A percentile compares a stretch with the other conserved stretches of the same genome.
These are phyloP conservation scores for Trametes coccinea DNA, from an alignment of 768 basidiomycete species.

Conservation along the genomic window DNA sequence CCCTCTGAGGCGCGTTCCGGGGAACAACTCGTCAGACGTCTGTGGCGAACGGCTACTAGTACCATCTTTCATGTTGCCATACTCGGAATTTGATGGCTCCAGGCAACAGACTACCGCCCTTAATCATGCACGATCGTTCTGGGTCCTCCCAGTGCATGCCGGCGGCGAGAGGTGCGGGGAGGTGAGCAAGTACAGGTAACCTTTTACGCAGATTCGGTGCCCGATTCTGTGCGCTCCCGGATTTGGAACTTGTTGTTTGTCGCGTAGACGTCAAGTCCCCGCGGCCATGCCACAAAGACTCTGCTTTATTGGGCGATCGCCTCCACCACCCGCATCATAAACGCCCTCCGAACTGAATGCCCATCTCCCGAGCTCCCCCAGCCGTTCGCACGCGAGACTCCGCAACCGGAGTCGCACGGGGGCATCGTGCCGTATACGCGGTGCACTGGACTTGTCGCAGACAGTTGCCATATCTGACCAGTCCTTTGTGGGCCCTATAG, in stretches of 20 bases:
- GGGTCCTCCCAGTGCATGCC: background rate
- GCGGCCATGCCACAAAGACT: conserved; percentile 6
- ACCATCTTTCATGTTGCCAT: no score
- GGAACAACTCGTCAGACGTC: no score
- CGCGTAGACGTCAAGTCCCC: conserved; percentile 3
- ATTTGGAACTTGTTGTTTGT: conserved; percentile 6
- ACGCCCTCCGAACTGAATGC: background rate
- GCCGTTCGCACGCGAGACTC: background rate
- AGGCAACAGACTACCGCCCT: no score
- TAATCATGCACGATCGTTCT: background rate
- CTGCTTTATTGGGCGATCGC: background rate
- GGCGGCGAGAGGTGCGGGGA: background rate
- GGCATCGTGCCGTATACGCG: background rate
- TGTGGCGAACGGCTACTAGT: no score
- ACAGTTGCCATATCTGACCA: conserved; percentile 1
- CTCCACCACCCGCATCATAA: background rate
- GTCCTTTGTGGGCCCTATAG: conserved; percentile 11
- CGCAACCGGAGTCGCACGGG: background rate
- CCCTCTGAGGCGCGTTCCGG: no score
- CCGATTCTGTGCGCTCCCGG: background rate
- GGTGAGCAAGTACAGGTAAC: background rate
- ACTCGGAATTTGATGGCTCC: no score
- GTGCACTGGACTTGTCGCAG: background rate
- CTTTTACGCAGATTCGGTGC: no score
- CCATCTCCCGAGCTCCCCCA: background rate